phyloP scores from a whole-genome alignment of 495 filamentous ascomycete species.

The Penicillium samsonianum region DNA sequence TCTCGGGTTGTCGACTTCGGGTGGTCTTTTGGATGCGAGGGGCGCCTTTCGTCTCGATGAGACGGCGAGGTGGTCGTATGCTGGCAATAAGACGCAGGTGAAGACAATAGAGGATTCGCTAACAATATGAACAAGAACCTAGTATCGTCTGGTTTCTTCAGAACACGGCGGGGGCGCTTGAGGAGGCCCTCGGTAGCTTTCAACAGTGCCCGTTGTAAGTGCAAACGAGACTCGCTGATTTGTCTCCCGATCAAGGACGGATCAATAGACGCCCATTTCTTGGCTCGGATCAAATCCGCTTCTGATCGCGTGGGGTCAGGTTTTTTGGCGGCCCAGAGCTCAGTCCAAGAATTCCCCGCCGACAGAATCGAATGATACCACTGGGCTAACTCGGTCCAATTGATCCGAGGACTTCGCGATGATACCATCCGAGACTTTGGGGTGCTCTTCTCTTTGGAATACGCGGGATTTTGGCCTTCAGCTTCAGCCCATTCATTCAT shows the following conservation, averaged over 20 bases:
- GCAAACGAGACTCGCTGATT: slow-evolving; percentile 65
- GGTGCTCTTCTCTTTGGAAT: slow-evolving; percentile 29
- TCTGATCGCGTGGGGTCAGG: slow-evolving; percentile 30
- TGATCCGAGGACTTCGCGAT: slow-evolving; percentile 66
- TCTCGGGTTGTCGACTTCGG: slow-evolving; percentile 24
- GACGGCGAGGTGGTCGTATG: slow-evolving; percentile 4
- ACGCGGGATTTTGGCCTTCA: slow-evolving; percentile 26
- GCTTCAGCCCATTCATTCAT: slow-evolving; percentile 53
- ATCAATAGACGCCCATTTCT: slow-evolving; percentile 37
- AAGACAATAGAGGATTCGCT: slow-evolving; percentile 74
- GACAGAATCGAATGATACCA: slow-evolving; percentile 77
- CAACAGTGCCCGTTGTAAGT: slow-evolving; percentile 68
- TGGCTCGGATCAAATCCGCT: slow-evolving; percentile 25
- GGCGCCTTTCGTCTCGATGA: slow-evolving; percentile 30
- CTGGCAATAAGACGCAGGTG: slow-evolving; percentile 18
- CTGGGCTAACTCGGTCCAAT: slow-evolving; percentile 69
- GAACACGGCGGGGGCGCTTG: slow-evolving; percentile 75
- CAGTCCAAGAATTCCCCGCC: slow-evolving; percentile 62
- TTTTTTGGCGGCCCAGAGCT: slow-evolving; percentile 47
- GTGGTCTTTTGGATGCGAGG: slow-evolving; percentile 30
- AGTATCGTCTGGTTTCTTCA: slow-evolving; percentile 69
- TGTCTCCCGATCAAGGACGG: slow-evolving; percentile 57
- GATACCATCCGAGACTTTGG: slow-evolving; percentile 48
- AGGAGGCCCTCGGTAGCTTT: slow-evolving; percentile 82
- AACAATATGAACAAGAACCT: slow-evolving; percentile 84